Evolutionary conservation across 148 eudicot species (phyloP).

Genomic region (Pharnaceum exiguum): DNA sequence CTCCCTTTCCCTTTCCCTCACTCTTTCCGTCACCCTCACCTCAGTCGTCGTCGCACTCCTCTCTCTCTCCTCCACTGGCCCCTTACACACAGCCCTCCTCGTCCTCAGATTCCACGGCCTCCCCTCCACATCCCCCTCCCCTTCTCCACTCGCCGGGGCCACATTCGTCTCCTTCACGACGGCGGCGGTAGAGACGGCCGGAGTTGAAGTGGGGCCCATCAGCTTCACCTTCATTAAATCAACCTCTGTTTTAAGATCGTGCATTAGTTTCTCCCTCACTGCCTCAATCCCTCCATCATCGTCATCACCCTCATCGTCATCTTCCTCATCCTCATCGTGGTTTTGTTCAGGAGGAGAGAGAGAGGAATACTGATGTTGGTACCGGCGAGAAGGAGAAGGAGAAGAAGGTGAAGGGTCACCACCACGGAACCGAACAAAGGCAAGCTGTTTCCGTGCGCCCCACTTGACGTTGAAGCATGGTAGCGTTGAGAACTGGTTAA

Average conservation of each 20-base stretch:
- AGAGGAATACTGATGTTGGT: background rate
- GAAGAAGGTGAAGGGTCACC: conserved; percentile 4
- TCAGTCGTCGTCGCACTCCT: conserved; percentile 19
- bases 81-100: conserved; percentile 46
- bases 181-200: conserved; percentile 14
- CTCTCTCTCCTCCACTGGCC: conserved; percentile 20
- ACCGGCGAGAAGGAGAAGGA: background rate
- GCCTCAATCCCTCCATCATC: conserved; percentile 46
- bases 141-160: conserved; percentile 12
- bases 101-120: conserved; percentile 77
- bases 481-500: conserved; percentile 56
- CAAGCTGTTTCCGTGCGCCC: conserved; percentile 48
- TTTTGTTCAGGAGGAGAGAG: background rate
- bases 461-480: conserved; percentile 42
- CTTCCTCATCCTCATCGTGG: conserved; percentile 12
- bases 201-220: conserved; percentile 33
- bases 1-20: conserved; percentile 1
- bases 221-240: conserved; percentile 47
- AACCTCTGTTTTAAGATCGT: conserved; percentile 51
- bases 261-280: conserved; percentile 49
- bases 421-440: conserved; percentile 36
- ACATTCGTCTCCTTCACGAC: background rate
- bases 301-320: conserved; percentile 1
- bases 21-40: background rate
- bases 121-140: too few species aligned